phyloP scores from a whole-genome alignment of 441 rosid species.

The Jatropha podagrica region DNA sequence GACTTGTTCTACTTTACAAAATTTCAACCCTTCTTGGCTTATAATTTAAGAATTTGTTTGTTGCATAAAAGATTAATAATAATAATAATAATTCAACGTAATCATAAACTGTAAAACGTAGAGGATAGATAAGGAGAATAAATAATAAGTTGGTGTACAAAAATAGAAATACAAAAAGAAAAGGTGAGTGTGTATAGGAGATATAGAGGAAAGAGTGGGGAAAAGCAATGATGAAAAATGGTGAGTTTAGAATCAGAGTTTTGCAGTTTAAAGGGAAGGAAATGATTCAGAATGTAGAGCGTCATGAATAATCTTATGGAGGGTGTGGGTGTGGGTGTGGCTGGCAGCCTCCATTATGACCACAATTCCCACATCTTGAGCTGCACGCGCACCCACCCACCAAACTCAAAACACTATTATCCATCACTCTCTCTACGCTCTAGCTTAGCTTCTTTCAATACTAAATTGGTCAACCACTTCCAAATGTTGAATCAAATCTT shows the following conservation, averaged over 20 bases:
- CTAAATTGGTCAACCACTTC: slow-evolving; percentile 35
- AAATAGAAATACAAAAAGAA: neutral
- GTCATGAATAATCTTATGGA: slow-evolving; percentile 35
- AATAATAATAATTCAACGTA: slow-evolving; percentile 28
- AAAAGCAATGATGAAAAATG: slow-evolving; percentile 35
- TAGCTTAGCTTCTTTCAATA: too few species aligned
- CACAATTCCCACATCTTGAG: slow-evolving; percentile 50
- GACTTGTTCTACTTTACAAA: slow-evolving; percentile 30
- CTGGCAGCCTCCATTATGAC: slow-evolving; percentile 55
- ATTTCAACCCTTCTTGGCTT: slow-evolving; percentile 31
- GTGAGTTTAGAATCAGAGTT: slow-evolving; percentile 33
- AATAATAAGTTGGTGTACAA: neutral
- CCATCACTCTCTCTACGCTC: neutral
- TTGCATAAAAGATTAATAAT: slow-evolving; percentile 20
- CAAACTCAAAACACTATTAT: slow-evolving; percentile 40
- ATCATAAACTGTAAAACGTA: slow-evolving; percentile 7
- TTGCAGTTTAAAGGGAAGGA: slow-evolving; percentile 20
- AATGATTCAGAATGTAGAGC: slow-evolving; percentile 29
- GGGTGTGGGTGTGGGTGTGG: slow-evolving; percentile 18
- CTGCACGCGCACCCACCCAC: slow-evolving; percentile 89
- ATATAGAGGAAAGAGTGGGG: neutral
- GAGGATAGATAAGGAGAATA: neutral
- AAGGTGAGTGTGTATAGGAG: neutral
- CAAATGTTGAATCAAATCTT: slow-evolving; percentile 33
- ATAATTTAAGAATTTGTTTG: slow-evolving; percentile 35